Evolutionary conservation across 257 asterid genomes (phyloP), one percentile per base, ranked within the genome.

Genomic region (Solanum piurae): DNA sequence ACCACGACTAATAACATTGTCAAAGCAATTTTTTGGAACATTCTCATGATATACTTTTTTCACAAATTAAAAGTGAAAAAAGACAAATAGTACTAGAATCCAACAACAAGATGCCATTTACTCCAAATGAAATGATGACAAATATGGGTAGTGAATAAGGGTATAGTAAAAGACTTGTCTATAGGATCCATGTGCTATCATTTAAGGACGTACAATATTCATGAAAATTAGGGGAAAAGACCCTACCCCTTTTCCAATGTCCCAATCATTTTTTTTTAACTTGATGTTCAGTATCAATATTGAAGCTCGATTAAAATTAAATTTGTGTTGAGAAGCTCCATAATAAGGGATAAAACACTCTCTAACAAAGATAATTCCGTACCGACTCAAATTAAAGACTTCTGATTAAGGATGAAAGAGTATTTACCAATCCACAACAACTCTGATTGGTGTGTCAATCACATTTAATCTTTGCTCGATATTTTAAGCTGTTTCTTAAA

Each of bases 361-460:
- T 52, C 21, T 52, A 52, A 1, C 23, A 52, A 52, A 52, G 0
- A 52, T 0, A 0, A 14, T 52, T 52, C 0, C 3, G 9, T 16
- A 5, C 0, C 3, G 4, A 52, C 0, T 16, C 3, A 0, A 16
- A 16, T 1, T 52, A 1, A 2, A 16, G 0, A 52, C 0, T 0
- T 52, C 23, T 52, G 3, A 0, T 52, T 5, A 16, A 52, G 1
- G 0, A 52, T 2, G 9, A 52, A 52, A 44, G 0, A 4, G 12
- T 44, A 44, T 0, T 44, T 44, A 44, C 2, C 5, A 3, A 5
- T 4, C 2, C 5, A 44, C 5, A 0, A 12, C 2, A 5, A 44
- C 14, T 5, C 16, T 13, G 18, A 5, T 46, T 5, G 9, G 4
- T 52, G 23, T 52, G 3, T 52, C 88, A 29, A 38, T 84, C 49